Evolutionary conservation across 1,284 basidiomycete genomes (phyloP), one percentile per base, ranked within the genome.

Genomic region (Pisolithus thermaeus): DNA sequence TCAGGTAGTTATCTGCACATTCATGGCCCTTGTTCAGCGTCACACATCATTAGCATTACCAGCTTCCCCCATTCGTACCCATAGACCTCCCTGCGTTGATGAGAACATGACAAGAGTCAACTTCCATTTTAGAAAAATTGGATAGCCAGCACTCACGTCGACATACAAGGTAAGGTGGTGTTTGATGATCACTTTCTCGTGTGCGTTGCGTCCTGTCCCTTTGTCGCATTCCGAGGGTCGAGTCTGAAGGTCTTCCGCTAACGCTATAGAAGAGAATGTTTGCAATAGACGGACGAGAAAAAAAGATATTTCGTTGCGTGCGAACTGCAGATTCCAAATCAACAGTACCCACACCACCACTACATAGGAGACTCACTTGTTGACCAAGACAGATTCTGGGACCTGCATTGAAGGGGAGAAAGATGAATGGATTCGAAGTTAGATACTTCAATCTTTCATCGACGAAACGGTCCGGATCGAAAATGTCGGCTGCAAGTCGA

Each of bases 101-200:
- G 28, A 30, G 11, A 30, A 30, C 11, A 7, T 9, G 6, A 30
- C 28, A 7, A 9, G 1, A 30, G 8, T 30, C 28, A 30, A 30
- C 28, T 8, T 6, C 6, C 7, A 2, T 11, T 11, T 30, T 11
- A 30, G 7, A 8, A 30, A 8, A 8, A 1, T 11, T 3, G 11
- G 28, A 30, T 30, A 30, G 28, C 28, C 7, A 8, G 28, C 9
- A 40, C 39, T 40, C n/a, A 65, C 65, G 53, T 70, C 54, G 20
- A 70, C 62, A 60, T 78, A 81, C 70, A 80, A 66, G 1, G 79
- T 81, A 56, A 83, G 57, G 58, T 81, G 78, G 27, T 70, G 63
- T 60, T 54, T 51, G 23, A 59, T 8, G 1, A 57, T 0, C 2
- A 72, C 57, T 50, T 62, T 62, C 38, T 72, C 70, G 18, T 64